Evolutionary conservation across 768 basidiomycete species (phyloP), one percentile per base, ranked within the genome.

Genomic region (Gymnopilus junonius): DNA sequence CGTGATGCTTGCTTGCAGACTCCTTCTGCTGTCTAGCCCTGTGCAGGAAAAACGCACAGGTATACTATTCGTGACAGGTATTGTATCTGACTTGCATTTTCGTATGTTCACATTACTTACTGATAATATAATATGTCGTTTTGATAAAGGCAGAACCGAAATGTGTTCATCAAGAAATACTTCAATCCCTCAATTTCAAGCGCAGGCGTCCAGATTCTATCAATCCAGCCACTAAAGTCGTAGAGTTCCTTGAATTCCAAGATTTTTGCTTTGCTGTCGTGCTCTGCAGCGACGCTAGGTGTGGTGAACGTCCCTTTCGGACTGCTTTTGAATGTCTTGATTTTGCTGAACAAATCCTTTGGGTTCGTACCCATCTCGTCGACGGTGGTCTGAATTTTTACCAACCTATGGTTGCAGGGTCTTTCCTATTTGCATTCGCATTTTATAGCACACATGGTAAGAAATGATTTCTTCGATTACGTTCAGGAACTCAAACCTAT

Each of bases 151-250:
- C 45, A 63, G 14, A 63, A 63, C 31, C 7, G 61, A 50, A 55
- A 63, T 45, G 61, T 63, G 5, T 43, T 63, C 55, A 63, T 63
- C 55, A 63, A 63, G 23, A 62, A 45, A 62, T 62, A 8, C 34
- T 62, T n/a, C 55, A 39, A 8, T 29, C 29, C 1, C 46, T 48
- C 12, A 48, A 48, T 27, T 27, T 25, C 7, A 25, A 48, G 27
- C 46, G 25, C 4, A 8, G 27, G 4, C 46, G 46, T 14, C 29
- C 46, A 1, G 46, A 48, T 10, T 25, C 46, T 3, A 25, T 25
- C 46, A 48, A 48, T 48, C 21, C 46, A 8, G 15, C 23, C 2
- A 14, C 29, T 5, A 23, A 20, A 21, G 61, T 62, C 21, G 10
- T 62, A n/a, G 61, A 62, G 46, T 62, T 56, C 42, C 55, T 62